Percentiles rank a stretch among this genome's conserved stretches.
These are phyloP conservation scores for Punica granatum DNA, from an alignment of 345 rosid species.

Conservation along the genomic window DNA sequence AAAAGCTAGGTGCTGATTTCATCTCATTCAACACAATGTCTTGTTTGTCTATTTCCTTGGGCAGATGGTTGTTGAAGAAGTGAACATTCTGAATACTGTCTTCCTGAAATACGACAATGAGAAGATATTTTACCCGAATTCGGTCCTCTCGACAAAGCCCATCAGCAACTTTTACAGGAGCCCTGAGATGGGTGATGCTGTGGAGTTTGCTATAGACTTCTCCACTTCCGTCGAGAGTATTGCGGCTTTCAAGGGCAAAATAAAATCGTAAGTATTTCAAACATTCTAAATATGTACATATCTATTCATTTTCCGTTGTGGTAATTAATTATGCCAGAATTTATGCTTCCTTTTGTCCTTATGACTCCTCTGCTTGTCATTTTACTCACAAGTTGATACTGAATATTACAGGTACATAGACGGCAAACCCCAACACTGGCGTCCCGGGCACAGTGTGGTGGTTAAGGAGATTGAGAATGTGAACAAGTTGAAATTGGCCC, in stretches of 20 bases:
- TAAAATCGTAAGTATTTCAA: conserved; percentile 38
- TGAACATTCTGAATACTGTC: conserved; percentile 63
- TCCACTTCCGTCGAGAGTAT: conserved; percentile 55
- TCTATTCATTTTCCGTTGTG: too few relatives aligned
- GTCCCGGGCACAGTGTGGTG: conserved; percentile 36
- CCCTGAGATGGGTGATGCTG: conserved; percentile 71
- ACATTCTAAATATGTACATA: not conserved
- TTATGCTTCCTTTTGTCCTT: too few relatives aligned
- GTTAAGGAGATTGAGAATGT: conserved; percentile 63
- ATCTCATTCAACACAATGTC: not conserved
- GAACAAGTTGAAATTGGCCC: conserved; percentile 65
- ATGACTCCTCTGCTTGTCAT: too few relatives aligned
- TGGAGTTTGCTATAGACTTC: conserved; percentile 53
- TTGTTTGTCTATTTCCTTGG: not conserved
- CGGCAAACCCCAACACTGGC: conserved; percentile 61
- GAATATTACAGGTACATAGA: conserved; percentile 48
- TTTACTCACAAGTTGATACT: not conserved
- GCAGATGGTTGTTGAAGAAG: conserved; percentile 85
- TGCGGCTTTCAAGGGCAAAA: conserved; percentile 38
- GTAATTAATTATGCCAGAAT: too few relatives aligned
- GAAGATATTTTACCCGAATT: conserved; percentile 61
- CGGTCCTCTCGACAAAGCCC: conserved; percentile 49
- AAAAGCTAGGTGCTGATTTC: not conserved
- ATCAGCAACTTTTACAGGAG: conserved; percentile 70
- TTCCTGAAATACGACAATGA: conserved; percentile 68